Conservation (phyloP, 2,329 filamentous ascomycete genomes). For the Ramularia collo-cygni region DNA sequence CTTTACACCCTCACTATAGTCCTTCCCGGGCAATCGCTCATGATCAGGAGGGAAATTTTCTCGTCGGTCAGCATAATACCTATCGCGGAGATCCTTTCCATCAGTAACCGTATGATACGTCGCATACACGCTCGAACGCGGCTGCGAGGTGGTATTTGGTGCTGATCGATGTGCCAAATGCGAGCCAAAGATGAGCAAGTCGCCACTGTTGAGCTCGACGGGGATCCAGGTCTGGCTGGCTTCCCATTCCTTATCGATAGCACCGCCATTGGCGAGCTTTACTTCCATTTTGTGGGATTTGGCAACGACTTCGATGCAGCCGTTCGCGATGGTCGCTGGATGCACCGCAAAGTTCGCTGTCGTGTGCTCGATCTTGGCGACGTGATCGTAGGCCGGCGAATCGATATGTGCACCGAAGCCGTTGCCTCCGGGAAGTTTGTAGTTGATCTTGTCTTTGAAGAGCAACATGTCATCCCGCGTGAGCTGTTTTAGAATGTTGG, state of each 20-base stretch:
- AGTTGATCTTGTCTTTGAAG: slow-evolving; percentile 42
- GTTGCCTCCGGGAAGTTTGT: slow-evolving; percentile 37
- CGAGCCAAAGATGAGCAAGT: slow-evolving; percentile 35
- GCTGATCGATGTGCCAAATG: slow-evolving; percentile 36
- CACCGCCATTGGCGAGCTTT: slow-evolving; percentile 29
- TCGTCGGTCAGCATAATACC: slow-evolving; percentile 37
- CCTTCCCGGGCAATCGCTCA: slow-evolving; percentile 18
- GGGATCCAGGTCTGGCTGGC: slow-evolving; percentile 30
- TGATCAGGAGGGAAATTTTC: slow-evolving; percentile 39
- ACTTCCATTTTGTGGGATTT: slow-evolving; percentile 34
- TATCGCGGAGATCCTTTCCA: slow-evolving; percentile 35
- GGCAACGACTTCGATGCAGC: slow-evolving; percentile 37
- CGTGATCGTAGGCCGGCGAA: slow-evolving; percentile 37
- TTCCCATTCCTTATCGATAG: slow-evolving; percentile 33
- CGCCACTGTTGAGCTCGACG: slow-evolving; percentile 32
- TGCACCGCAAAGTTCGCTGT: slow-evolving; percentile 37
- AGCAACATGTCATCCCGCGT: slow-evolving; percentile 35
- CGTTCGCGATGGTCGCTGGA: slow-evolving; percentile 31
- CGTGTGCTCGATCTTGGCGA: slow-evolving; percentile 33
- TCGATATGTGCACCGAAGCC: slow-evolving; percentile 38
- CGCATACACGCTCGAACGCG: slow-evolving; percentile 37
- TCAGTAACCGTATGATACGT: slow-evolving; percentile 37
- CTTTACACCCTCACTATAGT: slow-evolving; percentile 21
- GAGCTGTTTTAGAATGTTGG: slow-evolving; percentile 29
- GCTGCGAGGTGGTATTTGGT: slow-evolving; percentile 29